Evolutionary conservation across 2,329 filamentous ascomycete genomes (phyloP), one percentile per base, ranked within the genome.

Genomic region (Catunica adiposa): DNA sequence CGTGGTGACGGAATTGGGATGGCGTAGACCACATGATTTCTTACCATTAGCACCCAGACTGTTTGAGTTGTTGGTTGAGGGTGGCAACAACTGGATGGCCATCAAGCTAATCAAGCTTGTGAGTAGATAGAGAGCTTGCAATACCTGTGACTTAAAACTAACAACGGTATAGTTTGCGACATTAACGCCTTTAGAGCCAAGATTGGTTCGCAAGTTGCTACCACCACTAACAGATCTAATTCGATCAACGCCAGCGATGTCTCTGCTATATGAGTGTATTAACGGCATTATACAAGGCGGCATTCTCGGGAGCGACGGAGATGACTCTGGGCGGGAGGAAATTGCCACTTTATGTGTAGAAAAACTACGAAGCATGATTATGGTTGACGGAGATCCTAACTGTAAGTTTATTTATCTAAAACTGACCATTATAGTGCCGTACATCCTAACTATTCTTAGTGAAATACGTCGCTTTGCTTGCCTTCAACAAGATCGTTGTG

Each of bases 1-100:
- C 67, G 90, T 98, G 8, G 82, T 98, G 3, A 97, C 92, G 68
- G 92, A 98, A 69, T 72, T 98, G 40, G 90, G 90, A 4, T 96
- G 90, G 87, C 80, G 92, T 62, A 78, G 92, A 62, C 92, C 92
- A 3, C 84, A 90, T 62, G 92, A 98, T 68, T 97, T 97, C 63
- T 73, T 98, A 29, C 87, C 92, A 14, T 74, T 98, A 29, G 92
- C 92, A 0, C 92, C 92, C 7, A 78, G 92, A 58, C 70, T 98
- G 25, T 98, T 97, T 63, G 89, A 96, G 65, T 75, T 98, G 17
- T 73, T 98, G 25, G 89, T 96, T 11, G 85, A 94, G 59, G 84
- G 89, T 56, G 85, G 85, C 38, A 97, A 98, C 69, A 98, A 98
- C 68, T 98, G 92, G 92, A 97, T 98, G 90, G 89, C 89, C 58